Evolutionary conservation across 305 asterid genomes (phyloP).

Genomic region (Solanum chacoense): DNA sequence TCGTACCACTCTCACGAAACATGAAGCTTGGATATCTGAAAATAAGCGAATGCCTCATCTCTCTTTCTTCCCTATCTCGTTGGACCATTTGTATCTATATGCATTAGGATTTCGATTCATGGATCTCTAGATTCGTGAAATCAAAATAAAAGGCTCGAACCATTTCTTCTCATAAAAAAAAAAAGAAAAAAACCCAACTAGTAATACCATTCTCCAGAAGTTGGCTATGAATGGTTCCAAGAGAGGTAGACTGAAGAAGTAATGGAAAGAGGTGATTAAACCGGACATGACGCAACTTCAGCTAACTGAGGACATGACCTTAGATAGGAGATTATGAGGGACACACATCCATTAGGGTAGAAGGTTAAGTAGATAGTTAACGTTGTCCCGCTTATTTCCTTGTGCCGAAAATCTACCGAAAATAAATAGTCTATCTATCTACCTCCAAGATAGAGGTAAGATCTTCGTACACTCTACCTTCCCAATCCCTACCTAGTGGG

Average conservation of each 20-base stretch:
- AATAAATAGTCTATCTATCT: neutral
- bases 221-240: neutral
- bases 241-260: neutral
- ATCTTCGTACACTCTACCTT: too few relatives aligned
- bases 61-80: neutral
- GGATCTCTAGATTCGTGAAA: neutral
- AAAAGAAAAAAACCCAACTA: neutral
- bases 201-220: neutral
- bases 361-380: too few relatives aligned
- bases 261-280: neutral
- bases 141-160: neutral
- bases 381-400: neutral
- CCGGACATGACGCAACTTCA: neutral
- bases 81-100: neutral
- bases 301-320: neutral
- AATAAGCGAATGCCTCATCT: neutral
- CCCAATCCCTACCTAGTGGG: neutral
- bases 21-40: neutral
- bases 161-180: neutral
- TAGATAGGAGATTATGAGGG: neutral
- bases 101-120: neutral
- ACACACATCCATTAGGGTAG: neutral
- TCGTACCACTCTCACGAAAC: neutral
- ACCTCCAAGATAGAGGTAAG: neutral
- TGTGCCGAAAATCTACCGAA: neutral